Evolutionary conservation across 495 filamentous ascomycete species (phyloP), one percentile per base, ranked within the genome.

Genomic region (Aspergillus bertholletiae): DNA sequence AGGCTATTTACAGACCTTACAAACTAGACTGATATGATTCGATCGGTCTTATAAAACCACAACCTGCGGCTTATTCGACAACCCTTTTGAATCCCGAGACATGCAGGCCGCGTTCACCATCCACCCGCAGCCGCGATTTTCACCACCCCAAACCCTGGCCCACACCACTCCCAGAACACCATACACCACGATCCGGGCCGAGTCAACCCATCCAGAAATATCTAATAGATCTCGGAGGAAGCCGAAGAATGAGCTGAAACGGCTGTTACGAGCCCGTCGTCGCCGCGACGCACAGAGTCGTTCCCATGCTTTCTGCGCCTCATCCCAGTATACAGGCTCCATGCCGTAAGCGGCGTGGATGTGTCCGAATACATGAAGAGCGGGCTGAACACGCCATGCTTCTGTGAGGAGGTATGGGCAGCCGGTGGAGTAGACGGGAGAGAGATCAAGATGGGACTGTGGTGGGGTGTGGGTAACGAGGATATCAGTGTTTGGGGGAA

Each of bases 281-380:
- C 71, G 64, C 40, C 73, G 66, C 21, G 58, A 58, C 0, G 66
- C 71, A 51, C 70, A 80, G 11, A 90, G 71, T 30, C 78, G 70
- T 68, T 92, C 89, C 78, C 88, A 92, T 0, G 81, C 78, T 22
- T 60, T 69, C 63, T 96, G 89, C 46, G 81, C 85, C 44, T 88
- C 79, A 65, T 95, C 90, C 83, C 85, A 96, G 72, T 84, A 91
- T 1, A 89, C 74, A 3, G 82, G 73, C 61, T 92, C 84, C 21
- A 71, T 66, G 7, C 84, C 84, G 41, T 80, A 74, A 7, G 77
- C 80, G 32, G 72, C 84, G 70, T 97, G 94, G 23, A 95, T 78
- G 65, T 97, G 94, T 5, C 92, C 93, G 70, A 95, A 96, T 52
- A 96, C 80, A 68, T 97, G 93, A 11, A 97, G 72, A 27, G 74